Evolutionary conservation across 2,329 filamentous ascomycete species (phyloP).

Genomic region (Colletotrichum nymphaeae): DNA sequence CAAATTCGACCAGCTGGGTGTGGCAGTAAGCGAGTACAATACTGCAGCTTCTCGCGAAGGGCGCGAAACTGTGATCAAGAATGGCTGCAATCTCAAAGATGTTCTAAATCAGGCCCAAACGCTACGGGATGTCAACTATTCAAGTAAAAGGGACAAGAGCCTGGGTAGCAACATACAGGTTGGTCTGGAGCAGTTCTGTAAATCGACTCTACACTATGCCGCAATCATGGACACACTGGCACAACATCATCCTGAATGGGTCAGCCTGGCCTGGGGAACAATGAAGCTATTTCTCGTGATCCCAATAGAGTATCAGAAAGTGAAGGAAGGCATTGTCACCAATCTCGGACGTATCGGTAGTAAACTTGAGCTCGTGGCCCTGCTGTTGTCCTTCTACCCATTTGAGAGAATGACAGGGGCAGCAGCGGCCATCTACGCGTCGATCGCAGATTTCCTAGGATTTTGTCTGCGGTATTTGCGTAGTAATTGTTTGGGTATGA

Average conservation of each 20-base stretch:
- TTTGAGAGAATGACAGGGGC: background rate
- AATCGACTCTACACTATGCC: background rate
- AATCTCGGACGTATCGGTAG: background rate
- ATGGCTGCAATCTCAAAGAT: background rate
- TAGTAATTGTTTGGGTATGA: background rate
- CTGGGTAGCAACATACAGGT: fast-evolving
- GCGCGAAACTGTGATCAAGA: too few relatives aligned
- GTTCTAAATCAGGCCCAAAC: too few relatives aligned
- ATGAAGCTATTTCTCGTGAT: background rate
- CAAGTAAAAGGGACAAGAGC: too few relatives aligned
- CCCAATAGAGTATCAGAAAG: background rate
- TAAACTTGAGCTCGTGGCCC: background rate
- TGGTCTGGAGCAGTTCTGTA: background rate
- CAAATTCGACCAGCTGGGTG: too few relatives aligned
- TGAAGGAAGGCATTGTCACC: background rate
- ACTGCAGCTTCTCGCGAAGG: too few relatives aligned
- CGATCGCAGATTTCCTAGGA: background rate
- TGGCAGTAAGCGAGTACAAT: too few relatives aligned
- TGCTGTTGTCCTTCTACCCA: background rate
- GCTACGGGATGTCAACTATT: too few relatives aligned
- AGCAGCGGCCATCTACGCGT: fast-evolving
- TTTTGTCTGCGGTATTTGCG: background rate
- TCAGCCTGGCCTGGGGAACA: background rate
- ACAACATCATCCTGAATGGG: background rate
- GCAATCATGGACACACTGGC: background rate